Conservation (phyloP, 78 protist species). For the Polysphondylium violaceum region DNA sequence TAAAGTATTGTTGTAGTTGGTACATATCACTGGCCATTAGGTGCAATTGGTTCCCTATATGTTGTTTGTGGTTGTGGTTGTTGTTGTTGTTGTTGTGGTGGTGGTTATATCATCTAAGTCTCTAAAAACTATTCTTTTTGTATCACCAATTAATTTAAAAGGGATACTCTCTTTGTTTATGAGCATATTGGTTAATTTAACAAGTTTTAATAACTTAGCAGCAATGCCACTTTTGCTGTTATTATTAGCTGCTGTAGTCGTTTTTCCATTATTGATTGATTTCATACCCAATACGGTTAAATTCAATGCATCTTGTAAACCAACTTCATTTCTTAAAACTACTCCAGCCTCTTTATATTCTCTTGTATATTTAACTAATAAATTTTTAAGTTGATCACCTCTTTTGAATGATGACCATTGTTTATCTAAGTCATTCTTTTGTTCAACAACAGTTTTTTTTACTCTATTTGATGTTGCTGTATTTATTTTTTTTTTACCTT, state of each 20-base stretch:
- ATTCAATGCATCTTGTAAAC: background rate
- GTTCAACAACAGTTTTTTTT: too few relatives aligned
- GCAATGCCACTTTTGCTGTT: background rate
- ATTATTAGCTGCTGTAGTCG: too few relatives aligned
- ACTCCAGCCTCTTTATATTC: background rate
- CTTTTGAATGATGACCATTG: background rate
- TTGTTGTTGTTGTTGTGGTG: background rate
- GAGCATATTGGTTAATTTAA: background rate
- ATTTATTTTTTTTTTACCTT: too few relatives aligned
- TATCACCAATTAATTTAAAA: background rate
- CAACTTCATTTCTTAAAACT: background rate
- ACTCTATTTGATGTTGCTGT: too few relatives aligned
- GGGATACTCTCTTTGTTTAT: background rate
- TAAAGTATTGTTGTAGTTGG: too few relatives aligned
- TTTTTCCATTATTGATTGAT: background rate
- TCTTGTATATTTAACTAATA: background rate
- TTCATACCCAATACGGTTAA: background rate
- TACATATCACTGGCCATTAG: too few relatives aligned
- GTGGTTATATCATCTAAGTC: background rate
- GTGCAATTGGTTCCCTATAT: too few relatives aligned
- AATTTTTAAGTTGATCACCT: background rate
- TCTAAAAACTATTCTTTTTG: background rate
- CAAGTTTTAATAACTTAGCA: background rate
- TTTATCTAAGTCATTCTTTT: background rate
- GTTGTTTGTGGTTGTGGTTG: background rate